Evolutionary conservation across 2,329 filamentous ascomycete genomes (phyloP), one percentile per base, ranked within the genome.

Genomic region (Xylariaceae sp.): DNA sequence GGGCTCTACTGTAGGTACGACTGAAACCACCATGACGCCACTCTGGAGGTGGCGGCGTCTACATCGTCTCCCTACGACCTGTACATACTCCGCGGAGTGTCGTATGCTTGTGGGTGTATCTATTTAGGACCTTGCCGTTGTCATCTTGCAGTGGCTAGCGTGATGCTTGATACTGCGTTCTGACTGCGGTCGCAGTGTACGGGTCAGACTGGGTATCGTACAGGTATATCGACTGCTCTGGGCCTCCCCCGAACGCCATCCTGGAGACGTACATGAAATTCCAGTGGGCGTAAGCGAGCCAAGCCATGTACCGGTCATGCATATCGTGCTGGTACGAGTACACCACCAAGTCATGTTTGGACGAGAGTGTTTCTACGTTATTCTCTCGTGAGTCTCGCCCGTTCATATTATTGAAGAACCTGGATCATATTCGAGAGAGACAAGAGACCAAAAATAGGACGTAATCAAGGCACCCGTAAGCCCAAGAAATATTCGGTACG

Each of bases 1-100:
- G 39, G 39, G 51, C 49, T 18, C 17, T 37, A 51, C 39, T 49
- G 53, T 13, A 56, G 41, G 23, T 51, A 51, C 23, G 23, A 51
- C 23, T 51, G 49, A 30, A 5, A 51, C 23, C 18, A 23, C 23
- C 37, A 54, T 51, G 53, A 48, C 61, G 61, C 61, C 61, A 63
- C 59, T 56, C 50, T 61, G 58, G 57, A 61, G 57, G 57, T 61
- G 54, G 53, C 51, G 58, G 48, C 41, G 18, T 56, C 30, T 51
- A 56, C 53, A 58, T 53, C 55, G 55, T 56, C 57, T 30, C 23
- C 23, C 23, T 30, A 30, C 23, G 23, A 30, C 23, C 5, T 30
- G 23, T 1, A 30, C 23, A 30, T 30, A 30, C 23, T 30, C 44
- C 4, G 55, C 41, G 9, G 9, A 41, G 13, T 41, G 13, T 13